These are phyloP conservation scores for Trichothecium sympodiale DNA, from an alignment of 2,329 filamentous ascomycete genomes.

Conservation along the genomic window DNA sequence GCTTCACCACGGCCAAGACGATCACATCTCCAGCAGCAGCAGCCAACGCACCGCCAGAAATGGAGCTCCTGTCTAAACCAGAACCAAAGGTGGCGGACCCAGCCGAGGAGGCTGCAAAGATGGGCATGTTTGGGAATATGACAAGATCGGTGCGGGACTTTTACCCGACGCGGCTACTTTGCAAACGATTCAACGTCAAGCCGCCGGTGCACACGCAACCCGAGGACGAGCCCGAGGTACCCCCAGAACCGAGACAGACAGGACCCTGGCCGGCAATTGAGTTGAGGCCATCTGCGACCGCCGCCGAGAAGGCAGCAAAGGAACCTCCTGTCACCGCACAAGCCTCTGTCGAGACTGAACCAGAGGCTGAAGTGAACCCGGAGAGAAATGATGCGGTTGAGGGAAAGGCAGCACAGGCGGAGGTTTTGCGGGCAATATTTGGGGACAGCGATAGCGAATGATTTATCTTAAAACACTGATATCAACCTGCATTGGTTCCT, in stretches of 20 bases:
- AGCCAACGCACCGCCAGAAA: slow-evolving; percentile 7
- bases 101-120: slow-evolving; percentile 72
- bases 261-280: not conserved
- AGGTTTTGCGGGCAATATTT: slow-evolving; percentile 87
- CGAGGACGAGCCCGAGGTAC: slow-evolving; percentile 22
- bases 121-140: slow-evolving; percentile 89
- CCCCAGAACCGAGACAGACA: not conserved
- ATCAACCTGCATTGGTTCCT: too few species aligned
- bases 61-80: slow-evolving; percentile 17
- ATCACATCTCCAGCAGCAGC: slow-evolving; percentile 12
- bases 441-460: slow-evolving; percentile 69
- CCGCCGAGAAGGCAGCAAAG: slow-evolving; percentile 5
- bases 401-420: slow-evolving; percentile 61
- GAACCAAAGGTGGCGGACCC: slow-evolving; percentile 44
- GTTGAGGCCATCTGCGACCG: slow-evolving; percentile 5
- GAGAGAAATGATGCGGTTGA: slow-evolving; percentile 61
- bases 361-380: slow-evolving; percentile 44
- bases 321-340: not conserved
- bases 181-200: slow-evolving; percentile 87
- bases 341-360: slow-evolving; percentile 4
- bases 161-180: slow-evolving; percentile 73
- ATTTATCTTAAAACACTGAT: too few species aligned
- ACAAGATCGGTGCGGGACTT: slow-evolving; percentile 65
- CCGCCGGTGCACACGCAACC: slow-evolving; percentile 58
- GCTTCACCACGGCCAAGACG: slow-evolving; percentile 68